Base-by-base conservation (phyloP, 148 eudicot genomes). In the Beta vulgaris region DNA sequence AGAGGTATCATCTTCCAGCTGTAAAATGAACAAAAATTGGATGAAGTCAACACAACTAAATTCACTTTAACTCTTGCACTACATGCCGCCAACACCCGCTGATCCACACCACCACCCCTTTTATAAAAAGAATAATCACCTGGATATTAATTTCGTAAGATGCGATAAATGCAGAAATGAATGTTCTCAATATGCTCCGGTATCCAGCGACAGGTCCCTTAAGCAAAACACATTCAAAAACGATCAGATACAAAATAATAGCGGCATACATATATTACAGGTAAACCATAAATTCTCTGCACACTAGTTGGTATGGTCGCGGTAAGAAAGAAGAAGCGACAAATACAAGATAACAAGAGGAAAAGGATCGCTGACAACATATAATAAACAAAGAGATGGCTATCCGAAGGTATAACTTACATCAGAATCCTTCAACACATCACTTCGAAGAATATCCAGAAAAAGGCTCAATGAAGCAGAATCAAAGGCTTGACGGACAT, bases 81-180 rank as follows among this genome's bases (percentile, higher is more conserved):
- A n/a, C n/a, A n/a, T n/a, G n/a, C n/a, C n/a, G n/a, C n/a, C n/a
- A n/a, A n/a, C n/a, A n/a, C 4, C 29, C 69, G 14, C 26, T 43
- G 53, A 23, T 23, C 31, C 19, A 37, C 40, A 67, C n/a, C n/a
- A n/a, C n/a, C n/a, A n/a, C n/a, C n/a, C n/a, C n/a, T n/a, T n/a
- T n/a, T n/a, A n/a, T n/a, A n/a, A n/a, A 67, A 4, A 68, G 53
- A 28, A 29, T 40, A 73, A 25, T 63, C 86, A 91, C 98, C 93
- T 94, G 91, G 57, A 87, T 82, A 84, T 82, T 92, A 81, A 92
- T 92, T 81, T 95, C 99, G 80, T 95, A 95, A 48, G 99, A 92
- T 66, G 99, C 99, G 83, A 95, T 85, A 79, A 92, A 95, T 58
- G 96, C 90, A 18, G 99, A 90, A 69, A 95, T 73, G 79, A 92